Evolutionary conservation across 2,329 filamentous ascomycete genomes (phyloP), one percentile per base, ranked within the genome.

Genomic region (Trichoderma asperellum): DNA sequence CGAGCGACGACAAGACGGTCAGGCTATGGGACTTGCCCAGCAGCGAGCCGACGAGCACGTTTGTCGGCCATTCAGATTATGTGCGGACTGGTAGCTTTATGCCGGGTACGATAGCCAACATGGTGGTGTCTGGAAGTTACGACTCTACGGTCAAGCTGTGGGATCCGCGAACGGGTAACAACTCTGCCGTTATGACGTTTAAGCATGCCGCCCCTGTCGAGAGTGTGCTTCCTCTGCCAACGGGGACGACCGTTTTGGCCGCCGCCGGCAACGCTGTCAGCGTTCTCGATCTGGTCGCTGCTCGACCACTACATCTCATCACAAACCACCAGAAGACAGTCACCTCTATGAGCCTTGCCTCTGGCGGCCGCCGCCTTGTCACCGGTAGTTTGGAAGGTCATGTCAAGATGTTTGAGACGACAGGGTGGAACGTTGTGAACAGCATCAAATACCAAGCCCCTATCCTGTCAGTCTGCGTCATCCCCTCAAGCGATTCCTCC

Each of bases 311-410:
- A 69, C 91, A 94, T 74, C 85, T 97, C 77, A 90, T 99, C 72
- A 91, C 90, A 74, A 98, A 96, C 78, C 96, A 99, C 81, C 96
- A 99, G 78, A 99, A 98, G 88, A 97, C 96, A 0, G 94, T 99
- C 70, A 98, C 96, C 0, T 90, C 92, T 8, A 86, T 99, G 67
- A 90, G 91, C 63, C 83, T 96, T 40, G 94, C 94, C 8, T 94
- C 93, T 56, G 88, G 92, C 73, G 92, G 92, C 58, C 89, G 89
- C 62, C 89, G 96, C 62, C 86, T 99, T 68, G 87, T 99, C 66
- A 94, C 91, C 73, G 96, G 94, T 80, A 94, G 91, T 24, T 85
- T 99, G 57, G 96, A 99, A 79, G 96, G 96, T 11, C 96, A 98
- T 80, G 90, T 98, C 82, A 99, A 99, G 82, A 89, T 99, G 49